Conservation (phyloP, 1,139 yeast species). For the Arxiozyma bovina region DNA sequence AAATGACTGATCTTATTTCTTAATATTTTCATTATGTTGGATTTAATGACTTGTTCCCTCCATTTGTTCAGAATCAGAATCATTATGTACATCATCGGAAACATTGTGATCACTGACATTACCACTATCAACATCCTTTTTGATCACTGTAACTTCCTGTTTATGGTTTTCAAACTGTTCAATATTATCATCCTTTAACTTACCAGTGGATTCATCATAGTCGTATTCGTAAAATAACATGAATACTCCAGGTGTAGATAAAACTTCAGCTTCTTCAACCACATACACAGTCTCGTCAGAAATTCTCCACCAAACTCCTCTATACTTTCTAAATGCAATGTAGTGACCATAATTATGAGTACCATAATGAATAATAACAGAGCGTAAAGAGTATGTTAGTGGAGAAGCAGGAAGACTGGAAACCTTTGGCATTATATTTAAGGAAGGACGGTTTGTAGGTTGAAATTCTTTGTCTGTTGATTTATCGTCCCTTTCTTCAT, state of each 20-base stretch:
- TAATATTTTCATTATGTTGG: not conserved
- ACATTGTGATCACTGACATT: not conserved
- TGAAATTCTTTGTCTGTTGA: conserved; percentile 8
- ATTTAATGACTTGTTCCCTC: not conserved
- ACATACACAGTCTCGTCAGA: conserved; percentile 82
- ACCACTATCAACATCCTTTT: conserved; percentile 10
- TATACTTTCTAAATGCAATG: conserved; percentile 68
- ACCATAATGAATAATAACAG: conserved; percentile 86
- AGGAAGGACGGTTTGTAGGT: conserved; percentile 5
- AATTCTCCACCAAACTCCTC: conserved; percentile 91
- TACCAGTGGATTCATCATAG: conserved; percentile 33
- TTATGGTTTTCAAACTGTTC: conserved; percentile 19
- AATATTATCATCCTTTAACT: conserved; percentile 27
- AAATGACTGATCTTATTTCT: not conserved
- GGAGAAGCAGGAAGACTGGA: conserved; percentile 33
- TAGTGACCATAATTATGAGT: conserved; percentile 94
- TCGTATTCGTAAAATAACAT: conserved; percentile 81
- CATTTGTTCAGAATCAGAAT: conserved; percentile 1
- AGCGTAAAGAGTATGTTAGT: conserved; percentile 58
- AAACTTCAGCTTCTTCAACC: conserved; percentile 70
- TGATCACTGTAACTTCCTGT: conserved; percentile 18
- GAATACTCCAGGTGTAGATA: conserved; percentile 77
- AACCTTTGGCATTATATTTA: conserved; percentile 11
- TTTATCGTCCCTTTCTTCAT: conserved; percentile 9
- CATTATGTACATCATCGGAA: not conserved